Evolutionary conservation across 2,329 filamentous ascomycete genomes (phyloP).

Genomic region (Pseudocercospora pini-densiflorae): DNA sequence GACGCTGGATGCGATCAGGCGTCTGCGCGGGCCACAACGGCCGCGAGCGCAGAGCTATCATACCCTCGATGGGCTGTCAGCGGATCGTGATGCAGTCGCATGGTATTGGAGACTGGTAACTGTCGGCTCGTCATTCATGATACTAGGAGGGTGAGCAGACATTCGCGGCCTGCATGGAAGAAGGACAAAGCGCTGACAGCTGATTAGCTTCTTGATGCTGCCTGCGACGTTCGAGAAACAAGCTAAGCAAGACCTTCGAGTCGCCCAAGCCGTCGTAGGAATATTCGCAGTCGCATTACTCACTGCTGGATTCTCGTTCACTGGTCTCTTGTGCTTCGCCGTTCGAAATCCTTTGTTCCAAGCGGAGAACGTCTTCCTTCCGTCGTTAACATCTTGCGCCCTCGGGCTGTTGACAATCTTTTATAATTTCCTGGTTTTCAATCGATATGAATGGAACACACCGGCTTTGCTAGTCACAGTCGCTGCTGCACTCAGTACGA

Average conservation of each 20-base stretch:
- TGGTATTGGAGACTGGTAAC: conserved; percentile 57
- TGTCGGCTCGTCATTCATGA: conserved; percentile 51
- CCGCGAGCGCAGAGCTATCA: conserved; percentile 36
- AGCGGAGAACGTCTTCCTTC: conserved; percentile 54
- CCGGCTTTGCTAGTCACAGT: conserved; percentile 50
- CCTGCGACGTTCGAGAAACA: conserved; percentile 52
- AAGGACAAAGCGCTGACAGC: conserved; percentile 20
- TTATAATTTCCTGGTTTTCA: conserved; percentile 52
- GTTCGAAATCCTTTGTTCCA: conserved; percentile 53
- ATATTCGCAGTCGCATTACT: conserved; percentile 54
- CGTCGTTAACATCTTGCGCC: conserved; percentile 48
- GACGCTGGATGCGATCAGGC: conserved; percentile 30
- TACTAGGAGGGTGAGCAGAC: conserved; percentile 51
- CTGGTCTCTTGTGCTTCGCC: conserved; percentile 53
- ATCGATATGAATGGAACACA: conserved; percentile 48
- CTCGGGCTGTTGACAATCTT: conserved; percentile 54
- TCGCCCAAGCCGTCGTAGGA: conserved; percentile 46
- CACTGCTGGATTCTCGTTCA: conserved; percentile 54
- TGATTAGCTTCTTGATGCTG: conserved; percentile 52
- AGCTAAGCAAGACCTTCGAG: conserved; percentile 40
- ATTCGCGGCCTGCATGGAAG: conserved; percentile 20
- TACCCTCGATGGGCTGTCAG: conserved; percentile 33
- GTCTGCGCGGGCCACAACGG: conserved; percentile 31
- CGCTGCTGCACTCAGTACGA: conserved; percentile 45
- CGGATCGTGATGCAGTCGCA: conserved; percentile 35